A percentile compares a stretch with the other conserved stretches of the same genome.
Conservation (phyloP, 2,329 filamentous ascomycete genomes). For the Fusarium acutatum region DNA sequence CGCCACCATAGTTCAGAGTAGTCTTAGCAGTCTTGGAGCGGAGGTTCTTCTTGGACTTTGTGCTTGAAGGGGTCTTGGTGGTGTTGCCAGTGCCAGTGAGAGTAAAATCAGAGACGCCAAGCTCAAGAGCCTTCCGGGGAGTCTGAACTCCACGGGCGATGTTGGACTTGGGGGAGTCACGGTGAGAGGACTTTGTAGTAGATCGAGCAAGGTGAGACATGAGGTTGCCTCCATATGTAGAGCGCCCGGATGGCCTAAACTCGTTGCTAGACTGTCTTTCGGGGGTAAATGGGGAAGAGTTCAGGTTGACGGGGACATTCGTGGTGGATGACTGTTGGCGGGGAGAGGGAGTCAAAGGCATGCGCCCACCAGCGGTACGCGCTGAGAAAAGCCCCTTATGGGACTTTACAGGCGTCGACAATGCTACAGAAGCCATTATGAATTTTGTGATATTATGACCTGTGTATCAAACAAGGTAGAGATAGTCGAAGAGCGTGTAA, state of each 20-base stretch:
- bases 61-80: conserved; percentile 66
- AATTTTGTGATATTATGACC: conserved; percentile 36
- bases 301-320: conserved; percentile 59
- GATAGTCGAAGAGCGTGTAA: conserved; percentile 26
- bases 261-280: conserved; percentile 65
- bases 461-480: conserved; percentile 10
- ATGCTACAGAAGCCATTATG: conserved; percentile 80
- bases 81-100: conserved; percentile 80
- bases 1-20: conserved; percentile 80
- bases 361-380: conserved; percentile 91
- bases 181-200: conserved; percentile 71
- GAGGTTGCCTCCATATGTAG: conserved; percentile 82
- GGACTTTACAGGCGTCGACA: conserved; percentile 94
- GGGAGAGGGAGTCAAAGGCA: conserved; percentile 93
- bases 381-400: conserved; percentile 91
- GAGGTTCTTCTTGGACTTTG: conserved; percentile 65
- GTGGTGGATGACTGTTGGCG: conserved; percentile 67
- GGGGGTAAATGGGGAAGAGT: conserved; percentile 82
- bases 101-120: conserved; percentile 92
- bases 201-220: conserved; percentile 80
- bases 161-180: conserved; percentile 96
- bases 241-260: conserved; percentile 67
- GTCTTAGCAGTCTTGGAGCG: conserved; percentile 76
- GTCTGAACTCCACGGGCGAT: conserved; percentile 80
- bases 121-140: conserved; percentile 83